These are phyloP conservation scores for Coemansia sp. DNA, from an alignment of 192 early-diverging fungal species.

Conservation along the genomic window DNA sequence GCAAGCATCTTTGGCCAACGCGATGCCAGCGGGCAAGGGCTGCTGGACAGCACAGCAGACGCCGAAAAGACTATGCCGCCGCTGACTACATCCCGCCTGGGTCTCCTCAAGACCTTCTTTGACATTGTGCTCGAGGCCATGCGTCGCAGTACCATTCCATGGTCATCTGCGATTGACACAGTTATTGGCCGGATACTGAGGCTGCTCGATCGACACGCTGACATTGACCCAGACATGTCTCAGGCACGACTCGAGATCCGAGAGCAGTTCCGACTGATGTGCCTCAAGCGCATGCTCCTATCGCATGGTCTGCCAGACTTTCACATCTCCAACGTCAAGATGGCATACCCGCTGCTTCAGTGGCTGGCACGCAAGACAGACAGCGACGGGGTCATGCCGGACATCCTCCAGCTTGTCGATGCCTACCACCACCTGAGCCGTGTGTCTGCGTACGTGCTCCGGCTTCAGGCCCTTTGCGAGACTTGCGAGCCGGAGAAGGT, in stretches of 20 bases:
- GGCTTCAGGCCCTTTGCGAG: slow-evolving; percentile 51
- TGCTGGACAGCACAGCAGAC: background rate
- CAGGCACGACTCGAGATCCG: slow-evolving; percentile 36
- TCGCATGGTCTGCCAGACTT: slow-evolving; percentile 52
- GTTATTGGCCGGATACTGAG: slow-evolving; percentile 18
- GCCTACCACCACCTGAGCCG: slow-evolving; percentile 56
- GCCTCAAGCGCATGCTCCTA: slow-evolving; percentile 57
- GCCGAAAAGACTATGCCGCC: background rate
- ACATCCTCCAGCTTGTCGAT: slow-evolving; percentile 55
- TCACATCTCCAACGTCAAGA: slow-evolving; percentile 54
- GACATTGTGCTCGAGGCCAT: slow-evolving; percentile 57
- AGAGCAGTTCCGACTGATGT: slow-evolving; percentile 63
- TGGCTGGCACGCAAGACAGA: slow-evolving; percentile 50
- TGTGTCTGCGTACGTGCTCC: slow-evolving; percentile 51
- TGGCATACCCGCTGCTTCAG: slow-evolving; percentile 51
- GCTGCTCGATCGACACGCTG: slow-evolving; percentile 4
- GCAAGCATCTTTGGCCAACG: background rate
- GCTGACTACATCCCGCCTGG: slow-evolving; percentile 8
- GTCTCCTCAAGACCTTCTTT: slow-evolving; percentile 12
- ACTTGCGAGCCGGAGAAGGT: slow-evolving; percentile 16
- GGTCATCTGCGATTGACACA: slow-evolving; percentile 50
- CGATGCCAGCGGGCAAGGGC: background rate
- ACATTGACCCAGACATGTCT: slow-evolving; percentile 8
- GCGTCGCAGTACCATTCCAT: slow-evolving; percentile 59
- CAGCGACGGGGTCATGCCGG: slow-evolving; percentile 49